phyloP scores from a whole-genome alignment of 768 basidiomycete genomes.

The Phylloporus sp. region DNA sequence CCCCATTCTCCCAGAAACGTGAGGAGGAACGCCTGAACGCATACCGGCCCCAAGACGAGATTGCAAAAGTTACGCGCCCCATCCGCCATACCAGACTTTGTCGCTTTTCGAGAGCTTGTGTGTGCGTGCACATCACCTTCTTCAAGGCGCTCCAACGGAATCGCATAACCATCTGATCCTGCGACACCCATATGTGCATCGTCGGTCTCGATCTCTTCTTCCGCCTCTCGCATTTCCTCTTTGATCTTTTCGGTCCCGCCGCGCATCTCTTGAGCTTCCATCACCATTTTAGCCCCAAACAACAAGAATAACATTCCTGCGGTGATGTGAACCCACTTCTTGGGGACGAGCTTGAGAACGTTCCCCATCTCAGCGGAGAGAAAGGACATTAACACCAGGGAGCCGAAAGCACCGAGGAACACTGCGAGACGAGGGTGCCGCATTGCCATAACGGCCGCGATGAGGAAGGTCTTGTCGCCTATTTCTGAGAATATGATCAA shows the following conservation, averaged over 20 bases:
- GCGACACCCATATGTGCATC: conserved; percentile 43
- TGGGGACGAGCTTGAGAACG: conserved; percentile 77
- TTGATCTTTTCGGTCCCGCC: conserved; percentile 74
- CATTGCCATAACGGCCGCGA: conserved; percentile 90
- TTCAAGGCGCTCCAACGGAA: conserved; percentile 75
- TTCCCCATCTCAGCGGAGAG: conserved; percentile 93
- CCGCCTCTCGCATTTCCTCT: conserved; percentile 96
- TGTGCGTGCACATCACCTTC: conserved; percentile 44
- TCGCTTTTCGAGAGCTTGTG: conserved; percentile 14
- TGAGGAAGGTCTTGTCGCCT: conserved; percentile 92
- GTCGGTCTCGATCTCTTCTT: conserved; percentile 89
- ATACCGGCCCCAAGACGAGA: conserved; percentile 84
- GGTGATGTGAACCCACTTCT: conserved; percentile 59
- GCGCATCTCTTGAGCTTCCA: conserved; percentile 81
- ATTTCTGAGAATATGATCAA: conserved; percentile 95
- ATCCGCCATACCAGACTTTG: conserved; percentile 39
- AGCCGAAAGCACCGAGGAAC: conserved; percentile 84
- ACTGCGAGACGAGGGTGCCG: conserved; percentile 84
- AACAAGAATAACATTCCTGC: conserved; percentile 84
- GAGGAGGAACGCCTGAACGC: conserved; percentile 90
- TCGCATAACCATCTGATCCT: conserved; percentile 36
- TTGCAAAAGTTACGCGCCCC: conserved; percentile 80
- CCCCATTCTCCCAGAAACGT: conserved; percentile 99
- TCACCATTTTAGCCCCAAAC: conserved; percentile 87
- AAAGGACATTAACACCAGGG: conserved; percentile 89